Evolutionary conservation across 2,329 filamentous ascomycete genomes (phyloP).

Genomic region (Neofusicoccum parvum): DNA sequence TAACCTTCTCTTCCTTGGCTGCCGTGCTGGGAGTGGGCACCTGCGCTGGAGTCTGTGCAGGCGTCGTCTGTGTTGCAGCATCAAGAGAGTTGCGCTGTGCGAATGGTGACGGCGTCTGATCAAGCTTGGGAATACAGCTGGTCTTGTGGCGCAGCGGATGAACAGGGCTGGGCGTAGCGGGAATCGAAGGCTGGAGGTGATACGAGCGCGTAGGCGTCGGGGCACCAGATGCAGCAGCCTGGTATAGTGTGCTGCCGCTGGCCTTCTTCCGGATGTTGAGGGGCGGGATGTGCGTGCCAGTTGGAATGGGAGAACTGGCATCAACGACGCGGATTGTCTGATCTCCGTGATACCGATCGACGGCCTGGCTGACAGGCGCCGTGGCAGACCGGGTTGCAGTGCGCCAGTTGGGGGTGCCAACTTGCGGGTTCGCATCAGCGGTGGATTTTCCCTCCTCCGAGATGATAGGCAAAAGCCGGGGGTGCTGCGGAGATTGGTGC

Average conservation of each 20-base stretch:
- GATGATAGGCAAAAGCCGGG: conserved; percentile 51
- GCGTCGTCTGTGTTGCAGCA: conserved; percentile 7
- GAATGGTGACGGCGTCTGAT: neutral
- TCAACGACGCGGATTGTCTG: conserved; percentile 61
- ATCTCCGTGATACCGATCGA: conserved; percentile 27
- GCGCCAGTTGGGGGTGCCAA: conserved; percentile 29
- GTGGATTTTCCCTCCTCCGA: conserved; percentile 50
- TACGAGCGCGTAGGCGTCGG: conserved; percentile 13
- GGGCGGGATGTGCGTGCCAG: conserved; percentile 45
- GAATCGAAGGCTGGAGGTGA: neutral
- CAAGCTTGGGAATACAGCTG: neutral
- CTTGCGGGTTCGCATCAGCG: conserved; percentile 34
- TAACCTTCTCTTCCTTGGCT: conserved; percentile 30
- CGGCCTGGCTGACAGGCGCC: conserved; percentile 39
- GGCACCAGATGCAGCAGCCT: neutral
- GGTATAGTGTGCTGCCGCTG: conserved; percentile 30
- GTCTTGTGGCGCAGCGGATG: conserved; percentile 7
- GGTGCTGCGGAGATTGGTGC: conserved; percentile 33
- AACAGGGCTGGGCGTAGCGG: conserved; percentile 9
- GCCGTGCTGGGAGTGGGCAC: neutral
- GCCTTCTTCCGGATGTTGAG: conserved; percentile 58
- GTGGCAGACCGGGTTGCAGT: conserved; percentile 45
- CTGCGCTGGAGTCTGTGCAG: neutral
- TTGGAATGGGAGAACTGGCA: conserved; percentile 50
- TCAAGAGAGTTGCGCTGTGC: neutral